Base-by-base conservation (phyloP, 768 basidiomycete genomes). In the Crepidotus variabilis region DNA sequence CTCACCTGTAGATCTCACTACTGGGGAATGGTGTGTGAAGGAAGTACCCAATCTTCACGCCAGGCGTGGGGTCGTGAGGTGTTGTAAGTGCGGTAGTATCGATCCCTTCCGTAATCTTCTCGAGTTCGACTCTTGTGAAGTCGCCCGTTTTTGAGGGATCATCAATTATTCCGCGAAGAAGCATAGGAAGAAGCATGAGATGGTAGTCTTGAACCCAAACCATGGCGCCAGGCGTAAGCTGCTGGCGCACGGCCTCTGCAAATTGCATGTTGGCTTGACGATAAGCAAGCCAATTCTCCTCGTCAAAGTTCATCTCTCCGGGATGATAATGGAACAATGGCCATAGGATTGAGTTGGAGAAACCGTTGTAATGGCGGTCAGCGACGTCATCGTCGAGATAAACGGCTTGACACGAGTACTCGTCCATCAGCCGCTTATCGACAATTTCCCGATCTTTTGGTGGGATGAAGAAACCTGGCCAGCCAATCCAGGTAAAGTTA, bases 331-430 rank as follows among this genome's bases (percentile, higher is more conserved):
- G 97, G 81, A 99, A 98, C 48, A 99, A 79, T 2, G 97, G 97
- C 97, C 97, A 99, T 51, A 99, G 85, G 74, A 99, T 98, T 53
- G 95, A 97, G 76, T 99, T 99, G 64, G 95, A 96, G 81, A 99
- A 98, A 55, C 97, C 93, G 69, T 95, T 95, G 75, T 93, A 99
- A 73, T 98, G 95, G 52, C 88, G 84, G 71, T 99, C 97, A n/a
- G 97, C 96, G 61, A 99, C 84, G 66, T 98, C 96, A 69, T 98
- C 96, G 59, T 94, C 90, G 63, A 99, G 87, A 74, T 97, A 97
- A 65, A 99, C 97, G 20, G 97, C 96, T 70, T 95, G 93, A 70
- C 96, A 99, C 28, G 90, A 90, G 72, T 94, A 96, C 70, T 98
- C 96, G 54, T 94, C 90, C 84, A 85, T 86, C 56, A 99, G 85